These are phyloP conservation scores for Aegilops bicornis DNA, from an alignment of 176 grass and related monocot species.

Conservation along the genomic window DNA sequence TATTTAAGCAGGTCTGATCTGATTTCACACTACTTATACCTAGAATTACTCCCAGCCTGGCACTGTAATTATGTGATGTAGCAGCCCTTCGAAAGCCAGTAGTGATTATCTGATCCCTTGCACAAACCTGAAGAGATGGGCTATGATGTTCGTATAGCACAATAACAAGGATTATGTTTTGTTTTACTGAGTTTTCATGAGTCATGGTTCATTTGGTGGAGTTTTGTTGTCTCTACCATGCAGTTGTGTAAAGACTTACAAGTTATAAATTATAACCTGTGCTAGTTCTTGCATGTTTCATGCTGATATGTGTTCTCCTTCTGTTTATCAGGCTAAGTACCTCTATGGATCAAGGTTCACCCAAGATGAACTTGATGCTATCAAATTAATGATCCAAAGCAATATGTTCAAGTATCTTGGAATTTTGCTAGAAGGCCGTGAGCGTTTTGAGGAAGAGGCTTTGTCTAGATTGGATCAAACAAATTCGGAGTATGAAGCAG, in stretches of 20 bases:
- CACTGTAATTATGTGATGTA: background rate
- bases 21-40: conserved; percentile 9
- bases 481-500: conserved; percentile 28
- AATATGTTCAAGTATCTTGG: conserved; percentile 99
- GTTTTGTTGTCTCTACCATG: background rate
- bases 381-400: conserved; percentile 96
- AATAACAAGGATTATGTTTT: background rate
- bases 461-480: conserved; percentile 43
- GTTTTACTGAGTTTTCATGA: background rate
- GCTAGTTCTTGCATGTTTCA: conserved; percentile 11
- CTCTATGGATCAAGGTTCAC: conserved; percentile 78
- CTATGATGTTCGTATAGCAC: background rate
- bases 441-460: conserved; percentile 91
- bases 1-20: conserved; percentile 82
- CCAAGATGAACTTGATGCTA: conserved; percentile 79
- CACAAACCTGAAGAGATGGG: background rate
- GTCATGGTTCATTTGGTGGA: background rate
- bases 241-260: background rate
- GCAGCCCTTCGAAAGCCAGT: background rate
- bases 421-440: conserved; percentile 88
- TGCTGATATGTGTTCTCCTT: conserved; percentile 17
- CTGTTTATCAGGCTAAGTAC: conserved; percentile 65
- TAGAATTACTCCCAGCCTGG: background rate
- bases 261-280: background rate
- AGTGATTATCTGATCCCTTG: background rate